A percentile compares a stretch with the other conserved stretches of the same genome.
phyloP scores from a whole-genome alignment of 139 green algal genomes.

The Chlorella sp. region DNA sequence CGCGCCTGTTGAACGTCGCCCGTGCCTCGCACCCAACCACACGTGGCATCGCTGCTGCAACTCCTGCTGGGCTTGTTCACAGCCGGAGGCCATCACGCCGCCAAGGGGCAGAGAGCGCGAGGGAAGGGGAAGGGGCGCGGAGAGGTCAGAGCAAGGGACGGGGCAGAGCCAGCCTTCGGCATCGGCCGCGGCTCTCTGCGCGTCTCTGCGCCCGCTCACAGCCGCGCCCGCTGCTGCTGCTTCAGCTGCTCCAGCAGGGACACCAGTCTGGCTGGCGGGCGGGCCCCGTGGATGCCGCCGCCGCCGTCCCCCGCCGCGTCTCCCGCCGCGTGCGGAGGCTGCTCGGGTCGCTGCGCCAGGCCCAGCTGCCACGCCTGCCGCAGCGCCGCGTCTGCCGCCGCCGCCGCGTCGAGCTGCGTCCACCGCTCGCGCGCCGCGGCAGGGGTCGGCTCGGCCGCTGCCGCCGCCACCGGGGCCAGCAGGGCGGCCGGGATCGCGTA shows the following conservation, averaged over 20 bases:
- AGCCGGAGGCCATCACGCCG: too few relatives aligned
- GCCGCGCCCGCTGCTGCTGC: not conserved
- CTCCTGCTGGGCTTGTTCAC: too few relatives aligned
- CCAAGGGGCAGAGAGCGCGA: too few relatives aligned
- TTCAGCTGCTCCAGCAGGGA: not conserved
- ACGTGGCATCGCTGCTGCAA: too few relatives aligned
- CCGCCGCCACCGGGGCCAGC: slow-evolving; percentile 46
- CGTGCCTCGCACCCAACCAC: too few relatives aligned
- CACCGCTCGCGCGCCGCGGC: not conserved
- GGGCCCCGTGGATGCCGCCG: not conserved
- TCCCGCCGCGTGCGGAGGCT: not conserved
- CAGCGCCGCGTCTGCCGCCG: slow-evolving; percentile 29
- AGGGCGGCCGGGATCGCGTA: slow-evolving; percentile 59
- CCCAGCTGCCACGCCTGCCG: slow-evolving; percentile 31
- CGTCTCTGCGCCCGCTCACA: not conserved
- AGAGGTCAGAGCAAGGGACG: too few relatives aligned
- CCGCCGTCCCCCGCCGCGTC: not conserved
- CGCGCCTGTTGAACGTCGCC: too few relatives aligned
- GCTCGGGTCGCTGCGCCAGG: not conserved
- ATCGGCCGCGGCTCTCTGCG: too few relatives aligned
- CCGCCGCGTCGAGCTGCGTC: slow-evolving; percentile 35
- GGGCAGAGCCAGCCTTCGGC: too few relatives aligned
- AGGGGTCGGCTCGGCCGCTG: not conserved
- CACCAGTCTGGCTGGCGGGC: not conserved
- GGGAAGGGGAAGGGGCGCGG: too few relatives aligned